Percentiles rank a stretch among this genome's conserved stretches.
These are phyloP conservation scores for Ulota crispa DNA, from an alignment of 225 moss, liverwort and hornwort genomes.

Conservation along the genomic window DNA sequence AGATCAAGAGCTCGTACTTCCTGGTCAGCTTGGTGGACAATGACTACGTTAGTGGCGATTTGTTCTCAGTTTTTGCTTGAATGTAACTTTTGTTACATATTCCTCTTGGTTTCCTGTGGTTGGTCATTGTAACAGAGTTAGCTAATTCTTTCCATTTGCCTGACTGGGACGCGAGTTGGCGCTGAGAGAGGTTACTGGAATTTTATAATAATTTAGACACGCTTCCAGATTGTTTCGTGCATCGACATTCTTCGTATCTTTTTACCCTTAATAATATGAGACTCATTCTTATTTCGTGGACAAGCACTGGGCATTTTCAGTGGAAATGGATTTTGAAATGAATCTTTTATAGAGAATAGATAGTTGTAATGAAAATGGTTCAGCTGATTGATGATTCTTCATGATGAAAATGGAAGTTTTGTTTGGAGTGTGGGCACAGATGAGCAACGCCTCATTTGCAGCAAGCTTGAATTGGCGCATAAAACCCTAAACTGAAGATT, in stretches of 20 bases:
- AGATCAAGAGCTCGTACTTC: slow-evolving; percentile 72
- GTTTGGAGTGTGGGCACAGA: not conserved
- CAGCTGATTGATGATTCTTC: not conserved
- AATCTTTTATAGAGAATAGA: slow-evolving; percentile 4
- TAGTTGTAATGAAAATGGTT: not conserved
- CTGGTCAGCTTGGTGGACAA: slow-evolving; percentile 88
- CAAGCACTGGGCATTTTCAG: not conserved
- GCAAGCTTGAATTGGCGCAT: not conserved
- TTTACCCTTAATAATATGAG: not conserved
- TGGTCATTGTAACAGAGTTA: not conserved
- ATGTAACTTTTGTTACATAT: slow-evolving; percentile 28
- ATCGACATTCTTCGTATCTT: slow-evolving; percentile 1
- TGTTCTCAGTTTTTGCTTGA: slow-evolving; percentile 64
- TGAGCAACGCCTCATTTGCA: not conserved
- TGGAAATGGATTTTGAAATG: not conserved
- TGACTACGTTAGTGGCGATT: slow-evolving; percentile 64
- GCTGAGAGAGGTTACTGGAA: not conserved
- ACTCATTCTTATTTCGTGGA: slow-evolving; percentile 10
- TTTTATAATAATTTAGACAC: slow-evolving; percentile 8
- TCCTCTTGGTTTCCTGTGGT: too few relatives aligned
- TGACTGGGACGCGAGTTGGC: not conserved
- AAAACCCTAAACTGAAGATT: too few relatives aligned
- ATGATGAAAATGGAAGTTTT: not conserved
- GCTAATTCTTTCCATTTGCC: slow-evolving; percentile 10
- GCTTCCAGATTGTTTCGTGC: not conserved